phyloP scores from a whole-genome alignment of 2,329 filamentous ascomycete species.

The Penicillium thymicola region DNA sequence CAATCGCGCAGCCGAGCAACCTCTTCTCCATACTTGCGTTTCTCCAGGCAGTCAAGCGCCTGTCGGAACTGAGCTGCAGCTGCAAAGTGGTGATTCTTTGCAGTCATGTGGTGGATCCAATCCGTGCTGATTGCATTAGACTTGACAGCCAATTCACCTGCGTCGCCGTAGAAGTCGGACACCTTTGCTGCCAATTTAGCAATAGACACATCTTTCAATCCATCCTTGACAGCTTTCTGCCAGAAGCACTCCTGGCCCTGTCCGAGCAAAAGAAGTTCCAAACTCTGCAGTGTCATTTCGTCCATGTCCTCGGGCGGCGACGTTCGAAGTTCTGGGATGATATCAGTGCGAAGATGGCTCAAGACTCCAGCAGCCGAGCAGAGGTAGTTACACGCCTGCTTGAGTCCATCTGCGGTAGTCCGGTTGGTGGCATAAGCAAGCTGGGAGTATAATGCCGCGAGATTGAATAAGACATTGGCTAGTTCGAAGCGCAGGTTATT shows the following conservation, averaged over 20 bases:
- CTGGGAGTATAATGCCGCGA: constrained; percentile 90
- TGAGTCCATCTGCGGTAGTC: constrained; percentile 75
- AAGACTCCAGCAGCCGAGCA: constrained; percentile 83
- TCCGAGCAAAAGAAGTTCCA: constrained; percentile 80
- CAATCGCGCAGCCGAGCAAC: constrained; percentile 82
- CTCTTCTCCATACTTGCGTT: constrained; percentile 92
- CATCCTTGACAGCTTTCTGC: constrained; percentile 94
- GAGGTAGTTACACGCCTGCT: constrained; percentile 84
- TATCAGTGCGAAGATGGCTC: constrained; percentile 67
- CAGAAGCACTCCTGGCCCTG: constrained; percentile 98
- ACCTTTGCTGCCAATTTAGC: constrained; percentile 87
- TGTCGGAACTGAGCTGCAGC: constrained; percentile 91
- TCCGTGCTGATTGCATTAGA: constrained; percentile 86
- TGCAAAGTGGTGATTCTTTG: constrained; percentile 96
- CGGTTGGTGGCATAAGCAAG: constrained; percentile 78
- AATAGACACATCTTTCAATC: constrained; percentile 86
- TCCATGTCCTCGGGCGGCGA: constrained; percentile 96
- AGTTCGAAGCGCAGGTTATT: constrained; percentile 77
- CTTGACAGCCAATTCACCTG: constrained; percentile 80
- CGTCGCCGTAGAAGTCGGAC: constrained; percentile 82
- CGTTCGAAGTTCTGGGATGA: constrained; percentile 78
- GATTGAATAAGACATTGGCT: constrained; percentile 88
- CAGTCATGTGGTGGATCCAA: constrained; percentile 97
- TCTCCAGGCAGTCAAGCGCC: constrained; percentile 87
- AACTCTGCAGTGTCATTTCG: constrained; percentile 73